Evolutionary conservation across 495 filamentous ascomycete genomes (phyloP), one percentile per base, ranked within the genome.

Genomic region (Trichocladium antarcticum): DNA sequence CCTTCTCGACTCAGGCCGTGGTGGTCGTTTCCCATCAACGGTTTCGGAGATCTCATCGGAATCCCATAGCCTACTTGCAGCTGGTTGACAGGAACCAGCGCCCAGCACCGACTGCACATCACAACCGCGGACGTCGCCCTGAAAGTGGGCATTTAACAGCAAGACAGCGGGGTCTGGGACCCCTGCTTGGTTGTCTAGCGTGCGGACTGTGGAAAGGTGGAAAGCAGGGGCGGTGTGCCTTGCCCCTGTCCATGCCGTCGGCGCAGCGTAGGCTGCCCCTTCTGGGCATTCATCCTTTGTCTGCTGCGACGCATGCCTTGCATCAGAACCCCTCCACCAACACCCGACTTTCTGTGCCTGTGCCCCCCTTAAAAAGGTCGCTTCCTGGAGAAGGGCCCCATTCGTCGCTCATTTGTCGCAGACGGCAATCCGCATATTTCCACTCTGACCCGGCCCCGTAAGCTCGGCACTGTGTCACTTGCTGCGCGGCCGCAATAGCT

Each of bases 351-450:
- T 55, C 55, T 51, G 56, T 51, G 57, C 53, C 56, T 57, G n/a
- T n/a, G n/a, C n/a, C n/a, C n/a, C n/a, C 57, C 22, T 51, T 55
- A 4, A 14, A 32, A 29, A 10, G 10, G n/a, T n/a, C n/a, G 24
- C 4, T 27, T 27, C 8, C 31, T 32, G 47, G 63, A 47, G 48
- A 41, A 45, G 9, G 12, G 5, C 31, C 31, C 10, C 31, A 32
- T 32, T 32, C 31, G 47, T 55, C 39, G 53, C 57, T 58, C 53
- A 63, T 61, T 62, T 70, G 67, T 61, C 65, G 61, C 59, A 67
- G 57, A 60, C 60, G 49, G 42, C 60, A 67, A 63, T 68, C 61
- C 51, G 62, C 61, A 62, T 65, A 64, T 65, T 65, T 64, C 45
- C 44, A 42, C 43, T 49, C 28, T 38, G 9, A 40, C 31, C 38